Base-by-base conservation (phyloP, 2,329 filamentous ascomycete species). In the Aureobasidium pullulans region DNA sequence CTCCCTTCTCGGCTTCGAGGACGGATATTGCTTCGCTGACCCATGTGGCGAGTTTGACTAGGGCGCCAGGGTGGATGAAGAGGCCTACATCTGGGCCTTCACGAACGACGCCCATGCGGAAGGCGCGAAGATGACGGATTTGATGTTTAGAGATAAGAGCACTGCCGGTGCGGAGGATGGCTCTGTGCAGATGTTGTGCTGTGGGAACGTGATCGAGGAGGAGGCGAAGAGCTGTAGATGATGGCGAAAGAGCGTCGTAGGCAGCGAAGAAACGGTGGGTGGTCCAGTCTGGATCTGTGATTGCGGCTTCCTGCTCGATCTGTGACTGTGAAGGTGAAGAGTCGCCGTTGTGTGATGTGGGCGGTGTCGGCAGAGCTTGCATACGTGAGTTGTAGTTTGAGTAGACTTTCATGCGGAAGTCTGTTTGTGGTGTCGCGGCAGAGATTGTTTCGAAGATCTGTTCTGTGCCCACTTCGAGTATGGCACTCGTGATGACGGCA, bases 31-130 rank as follows among this genome's bases (percentile, higher is more conserved):
- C 94, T 74, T 97, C 93, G 47, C 88, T 90, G 43, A 99, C 84
- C 94, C 94, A 99, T 3, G 96, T 80, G 0, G 93, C 92, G 13
- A 99, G 81, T 72, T 97, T 96, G 2, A 92, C 96, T 28, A 99
- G 77, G 1, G 94, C 94, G 6, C 92, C 90, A 0, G 94, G 92
- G 68, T 97, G 93, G 0, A 87, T 91, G 74, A 99, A 99, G 10
- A 97, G 81, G n/a, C 83, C 76, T 0, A 96, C 88, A 66, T 97
- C 94, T 0, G 92, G 90, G 0, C 93, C 91, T 68, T 97, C 94
- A 70, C 95, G 96, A 66, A 99, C 91, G 4, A 97, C 88, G 36
- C 89, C 95, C 81, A 99, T 91, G 52, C 94, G 89, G 72, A 97
- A 99, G 0, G 93, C 89, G 49, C 90, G 85, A 15, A 99, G 79